Conservation (phyloP, 768 basidiomycete species). For the Leccinum aurantiacum region DNA sequence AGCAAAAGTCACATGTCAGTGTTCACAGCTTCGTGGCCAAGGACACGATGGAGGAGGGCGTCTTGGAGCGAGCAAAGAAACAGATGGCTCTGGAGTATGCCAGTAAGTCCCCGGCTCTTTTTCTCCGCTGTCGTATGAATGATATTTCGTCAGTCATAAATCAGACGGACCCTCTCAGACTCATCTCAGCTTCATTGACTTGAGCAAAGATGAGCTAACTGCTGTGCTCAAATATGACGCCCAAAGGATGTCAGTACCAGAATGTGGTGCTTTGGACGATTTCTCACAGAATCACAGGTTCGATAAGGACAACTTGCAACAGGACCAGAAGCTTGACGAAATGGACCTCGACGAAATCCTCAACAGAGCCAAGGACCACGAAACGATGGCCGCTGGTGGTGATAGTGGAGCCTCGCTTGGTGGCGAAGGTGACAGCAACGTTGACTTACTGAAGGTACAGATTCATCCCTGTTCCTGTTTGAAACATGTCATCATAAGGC, state of each 20-base stretch:
- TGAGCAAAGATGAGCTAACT: conserved; percentile 94
- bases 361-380: conserved; percentile 94
- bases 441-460: too few species aligned
- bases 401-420: conserved; percentile 94
- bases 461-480: too few species aligned
- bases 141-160: conserved; percentile 78
- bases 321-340: conserved; percentile 95
- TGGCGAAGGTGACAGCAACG: conserved; percentile 61
- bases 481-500: too few species aligned
- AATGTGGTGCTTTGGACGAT: conserved; percentile 3
- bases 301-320: conserved; percentile 92
- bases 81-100: conserved; percentile 99
- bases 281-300: conserved; percentile 55
- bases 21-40: conserved; percentile 99
- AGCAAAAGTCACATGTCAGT: conserved; percentile 97
- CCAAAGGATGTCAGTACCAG: conserved; percentile 79
- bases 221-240: conserved; percentile 99
- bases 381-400: conserved; percentile 79
- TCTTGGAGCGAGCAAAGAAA: conserved; percentile 95
- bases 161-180: conserved; percentile 98
- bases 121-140: conserved; percentile 14
- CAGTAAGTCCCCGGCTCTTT: conserved; percentile 59
- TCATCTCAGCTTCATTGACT: conserved; percentile 79
- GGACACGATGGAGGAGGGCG: conserved; percentile 99
- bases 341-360: conserved; percentile 99